Evolutionary conservation across 805 yeast genomes (phyloP).

Genomic region (Candida yuanshanica): DNA sequence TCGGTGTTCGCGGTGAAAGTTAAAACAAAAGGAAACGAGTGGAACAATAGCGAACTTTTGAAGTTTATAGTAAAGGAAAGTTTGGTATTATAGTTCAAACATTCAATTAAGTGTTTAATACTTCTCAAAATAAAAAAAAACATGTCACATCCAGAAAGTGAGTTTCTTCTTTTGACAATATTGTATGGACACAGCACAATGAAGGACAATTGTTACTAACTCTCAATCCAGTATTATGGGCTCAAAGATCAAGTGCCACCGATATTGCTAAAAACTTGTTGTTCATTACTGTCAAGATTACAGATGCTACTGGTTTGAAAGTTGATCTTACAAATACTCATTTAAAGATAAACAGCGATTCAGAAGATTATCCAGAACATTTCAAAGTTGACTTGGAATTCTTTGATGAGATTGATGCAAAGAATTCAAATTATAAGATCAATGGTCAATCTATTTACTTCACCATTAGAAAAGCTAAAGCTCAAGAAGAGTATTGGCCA

Average conservation of each 20-base stretch:
- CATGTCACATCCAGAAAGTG: conserved; percentile 12
- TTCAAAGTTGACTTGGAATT: conserved; percentile 72
- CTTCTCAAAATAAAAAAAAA: neutral
- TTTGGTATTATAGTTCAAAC: too few relatives aligned
- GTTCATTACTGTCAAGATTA: conserved; percentile 65
- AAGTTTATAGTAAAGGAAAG: too few relatives aligned
- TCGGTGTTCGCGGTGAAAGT: too few relatives aligned
- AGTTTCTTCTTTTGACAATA: neutral
- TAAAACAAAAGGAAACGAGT: too few relatives aligned
- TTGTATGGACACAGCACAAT: too few relatives aligned
- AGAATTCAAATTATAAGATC: conserved; percentile 48
- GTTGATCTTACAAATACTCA: conserved; percentile 52
- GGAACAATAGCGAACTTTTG: neutral
- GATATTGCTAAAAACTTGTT: conserved; percentile 71
- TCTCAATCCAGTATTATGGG: conserved; percentile 71
- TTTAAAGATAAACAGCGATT: conserved; percentile 49
- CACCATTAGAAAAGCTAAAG: conserved; percentile 62
- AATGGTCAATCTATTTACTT: conserved; percentile 56
- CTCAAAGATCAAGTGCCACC: conserved; percentile 83
- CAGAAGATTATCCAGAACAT: conserved; percentile 36
- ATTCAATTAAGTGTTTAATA: too few relatives aligned
- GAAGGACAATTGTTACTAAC: conserved; percentile 9
- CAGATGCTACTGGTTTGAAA: conserved; percentile 60
- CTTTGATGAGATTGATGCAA: conserved; percentile 67
- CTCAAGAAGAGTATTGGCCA: conserved; percentile 86